A percentile compares a stretch with the other conserved stretches of the same genome.
phyloP scores from a whole-genome alignment of 805 yeast genomes.

The Cyberlindnera amylophila region DNA sequence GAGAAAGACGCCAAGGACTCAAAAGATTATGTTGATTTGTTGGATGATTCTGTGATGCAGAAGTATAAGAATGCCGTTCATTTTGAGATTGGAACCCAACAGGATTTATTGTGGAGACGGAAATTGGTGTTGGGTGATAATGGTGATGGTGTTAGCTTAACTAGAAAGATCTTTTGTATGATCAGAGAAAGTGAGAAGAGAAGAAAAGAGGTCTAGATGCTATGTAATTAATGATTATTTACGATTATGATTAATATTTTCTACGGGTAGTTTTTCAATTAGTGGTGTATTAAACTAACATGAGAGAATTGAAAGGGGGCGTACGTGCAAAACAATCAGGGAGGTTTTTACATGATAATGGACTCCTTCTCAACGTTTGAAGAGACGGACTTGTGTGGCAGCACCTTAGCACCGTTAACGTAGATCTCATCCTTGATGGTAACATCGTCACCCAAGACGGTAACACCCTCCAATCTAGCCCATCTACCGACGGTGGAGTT shows the following conservation, averaged over 20 bases:
- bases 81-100: conserved; percentile 11
- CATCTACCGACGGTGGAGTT: conserved; percentile 96
- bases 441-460: conserved; percentile 98
- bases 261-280: background rate
- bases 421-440: conserved; percentile 97
- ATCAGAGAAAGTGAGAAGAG: conserved; percentile 8
- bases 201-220: too few species aligned
- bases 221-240: too few species aligned
- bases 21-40: background rate
- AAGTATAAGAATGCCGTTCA: conserved; percentile 9
- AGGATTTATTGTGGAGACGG: conserved; percentile 15
- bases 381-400: conserved; percentile 97
- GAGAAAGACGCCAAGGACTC: background rate
- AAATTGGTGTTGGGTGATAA: conserved; percentile 6
- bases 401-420: conserved; percentile 98
- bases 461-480: conserved; percentile 98
- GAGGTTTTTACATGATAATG: conserved; percentile 78
- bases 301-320: conserved; percentile 5
- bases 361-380: conserved; percentile 96
- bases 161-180: conserved; percentile 12
- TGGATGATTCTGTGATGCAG: conserved; percentile 4
- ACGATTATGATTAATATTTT: too few species aligned
- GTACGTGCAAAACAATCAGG: background rate
- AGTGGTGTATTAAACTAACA: conserved; percentile 13
- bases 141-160: conserved; percentile 6